Evolutionary conservation across 768 basidiomycete species (phyloP).

Genomic region (Pulveroboletus sp.): DNA sequence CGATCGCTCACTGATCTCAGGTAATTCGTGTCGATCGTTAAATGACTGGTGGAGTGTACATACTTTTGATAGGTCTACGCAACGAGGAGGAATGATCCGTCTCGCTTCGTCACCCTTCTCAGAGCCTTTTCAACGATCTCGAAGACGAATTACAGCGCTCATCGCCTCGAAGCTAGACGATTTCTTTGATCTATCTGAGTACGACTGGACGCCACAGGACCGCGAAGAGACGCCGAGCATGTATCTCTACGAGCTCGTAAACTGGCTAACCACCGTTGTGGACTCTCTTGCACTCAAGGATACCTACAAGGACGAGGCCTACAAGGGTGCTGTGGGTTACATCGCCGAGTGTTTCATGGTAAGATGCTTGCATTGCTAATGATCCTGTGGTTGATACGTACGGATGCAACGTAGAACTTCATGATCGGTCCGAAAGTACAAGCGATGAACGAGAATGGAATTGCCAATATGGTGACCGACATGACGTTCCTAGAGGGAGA

Average conservation of each 20-base stretch:
- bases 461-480: constrained; percentile 82
- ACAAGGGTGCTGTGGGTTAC: constrained; percentile 82
- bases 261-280: constrained; percentile 95
- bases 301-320: constrained; percentile 83
- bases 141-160: constrained; percentile 71
- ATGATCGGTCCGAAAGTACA: constrained; percentile 69
- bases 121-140: constrained; percentile 61
- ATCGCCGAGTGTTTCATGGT: constrained; percentile 90
- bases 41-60: neutral
- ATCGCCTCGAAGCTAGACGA: constrained; percentile 92
- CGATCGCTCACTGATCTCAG: constrained; percentile 78
- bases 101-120: constrained; percentile 67
- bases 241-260: constrained; percentile 92
- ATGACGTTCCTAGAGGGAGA: constrained; percentile 88
- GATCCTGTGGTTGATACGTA: constrained; percentile 3
- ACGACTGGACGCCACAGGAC: constrained; percentile 81
- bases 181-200: constrained; percentile 93
- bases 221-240: constrained; percentile 80
- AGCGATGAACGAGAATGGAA: constrained; percentile 84
- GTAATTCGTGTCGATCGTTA: constrained; percentile 34
- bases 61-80: constrained; percentile 58
- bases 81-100: constrained; percentile 77
- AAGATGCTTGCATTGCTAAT: constrained; percentile 20
- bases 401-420: constrained; percentile 52
- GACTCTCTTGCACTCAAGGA: constrained; percentile 85